Percentiles rank a stretch among this genome's conserved stretches.
Evolutionary conservation across 1,284 basidiomycete species (phyloP).

Genomic region (Gymnopus androsaceus): DNA sequence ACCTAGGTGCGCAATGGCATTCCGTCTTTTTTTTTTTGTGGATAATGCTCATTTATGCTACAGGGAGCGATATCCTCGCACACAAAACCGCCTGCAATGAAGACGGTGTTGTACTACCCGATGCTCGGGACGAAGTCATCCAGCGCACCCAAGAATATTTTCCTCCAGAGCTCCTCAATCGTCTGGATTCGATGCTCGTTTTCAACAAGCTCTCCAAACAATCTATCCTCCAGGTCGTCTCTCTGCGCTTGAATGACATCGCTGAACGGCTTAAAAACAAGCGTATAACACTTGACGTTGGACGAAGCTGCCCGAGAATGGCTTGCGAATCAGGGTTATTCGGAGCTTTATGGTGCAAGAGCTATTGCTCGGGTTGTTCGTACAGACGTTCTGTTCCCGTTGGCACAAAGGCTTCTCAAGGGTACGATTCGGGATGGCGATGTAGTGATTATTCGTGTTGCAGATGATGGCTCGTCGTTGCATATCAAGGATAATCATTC

Average conservation of each 20-base stretch:
- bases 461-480: slow-evolving; percentile 44
- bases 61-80: slow-evolving; percentile 76
- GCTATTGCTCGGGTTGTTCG: slow-evolving; percentile 82
- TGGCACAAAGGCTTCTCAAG: slow-evolving; percentile 74
- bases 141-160: slow-evolving; percentile 78
- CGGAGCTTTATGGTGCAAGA: slow-evolving; percentile 84
- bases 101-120: slow-evolving; percentile 67
- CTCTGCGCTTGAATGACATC: slow-evolving; percentile 75
- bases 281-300: slow-evolving; percentile 74
- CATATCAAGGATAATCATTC: slow-evolving; percentile 61
- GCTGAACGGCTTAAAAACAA: slow-evolving; percentile 64
- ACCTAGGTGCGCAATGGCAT: slow-evolving; percentile 41
- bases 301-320: slow-evolving; percentile 65
- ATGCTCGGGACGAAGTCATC: slow-evolving; percentile 72
- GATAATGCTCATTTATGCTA: neutral
- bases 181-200: slow-evolving; percentile 84
- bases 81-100: slow-evolving; percentile 63
- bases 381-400: slow-evolving; percentile 75
- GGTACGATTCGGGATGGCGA: slow-evolving; percentile 77
- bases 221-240: slow-evolving; percentile 79
- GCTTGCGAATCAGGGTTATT: slow-evolving; percentile 83
- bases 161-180: slow-evolving; percentile 89
- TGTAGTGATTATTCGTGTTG: slow-evolving; percentile 54
- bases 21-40: neutral
- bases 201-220: slow-evolving; percentile 85